Base-by-base conservation (phyloP, 2,329 filamentous ascomycete species). In the Diaporthe nobilis region DNA sequence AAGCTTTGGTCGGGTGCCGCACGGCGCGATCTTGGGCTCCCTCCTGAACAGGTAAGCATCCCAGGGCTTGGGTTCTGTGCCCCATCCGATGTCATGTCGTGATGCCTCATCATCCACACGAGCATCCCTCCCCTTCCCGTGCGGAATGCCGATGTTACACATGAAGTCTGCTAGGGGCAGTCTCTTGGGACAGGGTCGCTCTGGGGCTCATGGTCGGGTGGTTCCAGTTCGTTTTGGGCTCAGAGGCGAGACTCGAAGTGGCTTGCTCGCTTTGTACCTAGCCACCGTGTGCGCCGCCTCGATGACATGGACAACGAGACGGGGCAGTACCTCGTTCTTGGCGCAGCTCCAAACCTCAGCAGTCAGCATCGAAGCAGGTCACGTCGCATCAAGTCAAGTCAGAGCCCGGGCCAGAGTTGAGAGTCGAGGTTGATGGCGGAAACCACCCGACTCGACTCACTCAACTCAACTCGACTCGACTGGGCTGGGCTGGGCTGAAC, bases 41-140 rank as follows among this genome's bases (percentile, higher is more conserved):
- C 65, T 68, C 63, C 49, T 68, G 47, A 53, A 39, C 47, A 68
- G 65, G 65, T 68, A 68, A 68, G 65, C 63, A 49, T 25, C 31
- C 44, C 44, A 39, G 28, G 6, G 44, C 61, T 49, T 51, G 44
- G 44, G 20, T n/a, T 34, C 20, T 51, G 28, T 51, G 39, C 44
- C 44, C 44, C 63, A 28, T 68, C 63, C 44, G 44, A 39, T 55
- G 47, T 42, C 65, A 53, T 53, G 65, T 39, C 47, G 31, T 39
- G 65, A 53, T 68, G 65, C 65, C 31, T 68, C 65, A 25, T 53
- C 65, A 3, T 47, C 13, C 28, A 25, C n/a, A 28, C 47, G 39
- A n/a, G 42, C 31, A 53, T 51, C 20, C 44, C 44, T 37, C 20
- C 15, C 13, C n/a, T 20, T 6, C 42, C 42, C 25, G 25, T 1